Conservation (phyloP, 176 grass and related monocot genomes). For the Microstegium vimineum region DNA sequence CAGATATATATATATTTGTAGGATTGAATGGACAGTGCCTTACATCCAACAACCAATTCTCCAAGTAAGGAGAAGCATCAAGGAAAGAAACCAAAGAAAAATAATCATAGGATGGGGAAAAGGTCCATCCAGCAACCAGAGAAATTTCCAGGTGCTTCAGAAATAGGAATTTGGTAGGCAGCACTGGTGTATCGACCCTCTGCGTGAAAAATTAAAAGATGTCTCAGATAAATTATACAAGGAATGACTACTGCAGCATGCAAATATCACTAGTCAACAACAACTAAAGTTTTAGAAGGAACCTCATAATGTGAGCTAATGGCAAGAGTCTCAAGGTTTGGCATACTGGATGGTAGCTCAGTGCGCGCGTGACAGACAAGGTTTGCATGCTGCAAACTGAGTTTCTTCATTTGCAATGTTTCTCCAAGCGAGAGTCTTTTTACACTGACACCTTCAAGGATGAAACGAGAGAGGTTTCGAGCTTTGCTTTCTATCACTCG, state of each 20-base stretch:
- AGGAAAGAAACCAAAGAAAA: neutral
- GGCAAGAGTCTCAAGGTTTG: no score
- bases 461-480: no score
- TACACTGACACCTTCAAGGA: no score
- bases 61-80: conserved; percentile 20
- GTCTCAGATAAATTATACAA: neutral
- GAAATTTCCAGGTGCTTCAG: conserved; percentile 15
- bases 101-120: neutral
- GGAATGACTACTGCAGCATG: neutral
- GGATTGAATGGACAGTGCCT: neutral
- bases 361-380: no score
- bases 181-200: neutral
- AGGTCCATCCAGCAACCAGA: neutral
- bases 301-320: no score
- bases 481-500: no score
- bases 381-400: no score
- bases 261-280: no score
- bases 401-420: no score
- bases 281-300: no score
- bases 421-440: no score
- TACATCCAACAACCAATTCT: conserved; percentile 7
- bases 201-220: conserved; percentile 1
- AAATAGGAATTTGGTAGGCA: conserved; percentile 14
- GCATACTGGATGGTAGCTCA: no score
- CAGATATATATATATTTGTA: neutral